A percentile compares a stretch with the other conserved stretches of the same genome.
phyloP scores from a whole-genome alignment of 2,329 filamentous ascomycete genomes.

The Ophiosphaerella korrae region DNA sequence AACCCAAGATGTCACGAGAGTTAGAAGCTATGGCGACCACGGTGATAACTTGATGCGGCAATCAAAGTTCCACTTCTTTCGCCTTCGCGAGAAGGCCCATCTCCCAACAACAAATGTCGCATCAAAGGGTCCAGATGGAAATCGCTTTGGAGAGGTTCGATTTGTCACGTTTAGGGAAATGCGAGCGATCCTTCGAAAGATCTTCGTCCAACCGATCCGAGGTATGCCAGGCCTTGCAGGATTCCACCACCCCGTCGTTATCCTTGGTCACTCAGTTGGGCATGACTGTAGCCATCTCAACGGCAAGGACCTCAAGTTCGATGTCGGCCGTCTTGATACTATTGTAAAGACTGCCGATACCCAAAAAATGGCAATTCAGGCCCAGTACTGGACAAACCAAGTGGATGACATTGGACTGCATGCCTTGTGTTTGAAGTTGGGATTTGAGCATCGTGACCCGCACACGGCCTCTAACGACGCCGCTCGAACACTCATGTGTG shows the following conservation, averaged over 20 bases:
- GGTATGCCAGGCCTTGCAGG: constrained; percentile 2
- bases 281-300: constrained; percentile 27
- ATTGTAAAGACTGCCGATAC: constrained; percentile 31
- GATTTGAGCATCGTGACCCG: constrained; percentile 21
- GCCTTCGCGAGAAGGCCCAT: constrained; percentile 26
- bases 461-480: constrained; percentile 32
- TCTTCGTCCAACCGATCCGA: constrained; percentile 19
- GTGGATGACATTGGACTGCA: constrained; percentile 16
- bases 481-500: constrained; percentile 29
- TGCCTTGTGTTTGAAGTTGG: constrained; percentile 7
- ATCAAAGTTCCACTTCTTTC: constrained; percentile 27
- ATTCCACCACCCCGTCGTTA: constrained; percentile 22
- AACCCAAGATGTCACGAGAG: constrained; percentile 1
- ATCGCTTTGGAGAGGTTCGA: constrained; percentile 27
- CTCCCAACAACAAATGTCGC: constrained; percentile 10
- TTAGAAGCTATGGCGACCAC: constrained; percentile 13
- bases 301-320: constrained; percentile 17
- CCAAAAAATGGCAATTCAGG: constrained; percentile 22
- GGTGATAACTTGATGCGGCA: constrained; percentile 24
- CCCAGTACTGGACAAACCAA: neutral
- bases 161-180: constrained; percentile 22
- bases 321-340: constrained; percentile 9
- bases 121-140: constrained; percentile 16
- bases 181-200: constrained; percentile 11
- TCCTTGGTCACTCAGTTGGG: constrained; percentile 28